These are phyloP conservation scores for Pythium dissimile DNA, from an alignment of 352 stramenopile species.

Conservation along the genomic window DNA sequence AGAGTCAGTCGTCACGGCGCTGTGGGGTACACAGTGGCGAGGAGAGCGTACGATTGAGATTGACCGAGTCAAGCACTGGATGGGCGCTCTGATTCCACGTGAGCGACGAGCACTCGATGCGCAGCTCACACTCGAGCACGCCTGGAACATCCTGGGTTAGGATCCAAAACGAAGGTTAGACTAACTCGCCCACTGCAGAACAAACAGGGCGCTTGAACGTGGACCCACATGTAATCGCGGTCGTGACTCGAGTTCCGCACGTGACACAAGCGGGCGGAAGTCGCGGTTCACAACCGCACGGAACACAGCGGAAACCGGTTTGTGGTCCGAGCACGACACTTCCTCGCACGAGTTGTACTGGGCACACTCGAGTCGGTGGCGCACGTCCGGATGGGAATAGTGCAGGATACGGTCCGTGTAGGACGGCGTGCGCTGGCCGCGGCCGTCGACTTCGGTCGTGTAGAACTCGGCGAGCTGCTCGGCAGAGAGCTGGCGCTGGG, in stretches of 20 bases:
- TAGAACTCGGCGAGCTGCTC: conserved; percentile 46
- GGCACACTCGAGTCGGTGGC: conserved; percentile 53
- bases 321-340: conserved; percentile 80
- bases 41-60: conserved; percentile 21
- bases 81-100: conserved; percentile 37
- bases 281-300: conserved; percentile 61
- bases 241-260: conserved; percentile 36
- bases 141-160: conserved; percentile 41
- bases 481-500: conserved; percentile 1
- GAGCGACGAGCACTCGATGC: conserved; percentile 46
- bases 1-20: neutral
- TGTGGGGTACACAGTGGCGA: too few relatives aligned
- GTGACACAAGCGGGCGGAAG: conserved; percentile 45
- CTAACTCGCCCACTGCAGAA: neutral
- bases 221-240: conserved; percentile 42
- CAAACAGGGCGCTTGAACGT: neutral
- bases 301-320: conserved; percentile 74
- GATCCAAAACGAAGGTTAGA: neutral
- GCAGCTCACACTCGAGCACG: conserved; percentile 56
- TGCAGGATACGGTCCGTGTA: conserved; percentile 90
- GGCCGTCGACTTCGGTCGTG: conserved; percentile 51
- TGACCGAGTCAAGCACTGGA: conserved; percentile 20
- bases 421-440: conserved; percentile 70
- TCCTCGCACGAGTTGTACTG: conserved; percentile 74
- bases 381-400: conserved; percentile 70